These are phyloP conservation scores for Haemoproteus tartakovskyi DNA, from an alignment of 169 alveolate species.

Conservation along the genomic window DNA sequence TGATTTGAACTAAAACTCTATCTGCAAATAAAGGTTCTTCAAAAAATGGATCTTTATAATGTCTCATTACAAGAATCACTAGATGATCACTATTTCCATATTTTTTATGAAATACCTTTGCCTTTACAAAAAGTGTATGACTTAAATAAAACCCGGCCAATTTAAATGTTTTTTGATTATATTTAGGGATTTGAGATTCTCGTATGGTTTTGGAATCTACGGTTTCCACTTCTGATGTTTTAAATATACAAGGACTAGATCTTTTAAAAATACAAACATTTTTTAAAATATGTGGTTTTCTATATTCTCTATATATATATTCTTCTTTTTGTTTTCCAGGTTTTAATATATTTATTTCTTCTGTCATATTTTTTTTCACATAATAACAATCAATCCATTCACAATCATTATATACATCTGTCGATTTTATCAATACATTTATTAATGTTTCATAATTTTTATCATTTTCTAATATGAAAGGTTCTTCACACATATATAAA, in stretches of 20 bases:
- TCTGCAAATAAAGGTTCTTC: constrained; percentile 29
- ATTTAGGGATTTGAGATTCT: constrained; percentile 39
- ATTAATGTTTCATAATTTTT: constrained; percentile 16
- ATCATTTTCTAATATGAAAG: constrained; percentile 32
- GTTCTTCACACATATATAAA: constrained; percentile 27
- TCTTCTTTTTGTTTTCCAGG: constrained; percentile 38
- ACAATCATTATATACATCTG: constrained; percentile 45
- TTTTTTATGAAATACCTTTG: constrained; percentile 69
- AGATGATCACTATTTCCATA: constrained; percentile 72
- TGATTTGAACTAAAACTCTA: constrained; percentile 49
- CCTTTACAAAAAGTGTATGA: constrained; percentile 35
- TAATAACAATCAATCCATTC: constrained; percentile 61
- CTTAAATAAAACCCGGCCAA: constrained; percentile 15
- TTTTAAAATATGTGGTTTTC: constrained; percentile 50
- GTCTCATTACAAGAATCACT: constrained; percentile 70
- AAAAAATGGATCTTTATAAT: constrained; percentile 57
- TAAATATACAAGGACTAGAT: constrained; percentile 29
- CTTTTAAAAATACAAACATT: constrained; percentile 20
- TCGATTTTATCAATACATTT: constrained; percentile 46
- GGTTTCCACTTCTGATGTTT: constrained; percentile 43
- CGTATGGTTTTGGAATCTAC: constrained; percentile 47
- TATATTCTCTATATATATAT: constrained; percentile 37
- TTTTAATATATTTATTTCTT: constrained; percentile 29
- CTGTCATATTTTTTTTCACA: constrained; percentile 13
- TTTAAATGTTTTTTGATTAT: constrained; percentile 14